Evolutionary conservation across 1,284 basidiomycete genomes (phyloP), one percentile per base, ranked within the genome.

Genomic region (Xanthoconium separans): DNA sequence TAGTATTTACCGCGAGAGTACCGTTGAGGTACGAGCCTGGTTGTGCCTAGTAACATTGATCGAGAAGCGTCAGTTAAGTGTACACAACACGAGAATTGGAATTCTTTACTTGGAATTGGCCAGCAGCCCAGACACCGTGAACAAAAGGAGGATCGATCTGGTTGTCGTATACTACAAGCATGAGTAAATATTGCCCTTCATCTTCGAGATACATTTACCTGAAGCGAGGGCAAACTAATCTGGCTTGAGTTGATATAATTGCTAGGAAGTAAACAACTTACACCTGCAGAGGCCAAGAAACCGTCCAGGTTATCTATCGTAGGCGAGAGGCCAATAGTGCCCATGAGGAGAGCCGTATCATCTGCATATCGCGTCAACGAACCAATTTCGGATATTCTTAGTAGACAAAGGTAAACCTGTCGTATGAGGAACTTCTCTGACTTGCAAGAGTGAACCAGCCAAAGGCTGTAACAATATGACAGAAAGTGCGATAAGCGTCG

Each of bases 271-370:
- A 16, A 16, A 45, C 11, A 6, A 71, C 77, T 58, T 61, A 81
- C 79, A 22, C 85, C 85, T 20, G 82, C 78, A 7, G 85, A 79
- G 31, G 85, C 78, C 9, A 79, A 69, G 61, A 85, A 87, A 13
- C 77, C 73, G 39, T 74, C 77, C 42, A 86, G 59, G 24, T 78
- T 65, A n/a, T 60, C 48, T 8, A 78, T 65, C 48, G 75, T 70
- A 15, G 77, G 73, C 6, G 71, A 69, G 29, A 83, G 73, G 8
- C 75, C 77, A 39, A 85, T 58, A 6, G 57, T 61, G 36, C 72
- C 68, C 33, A 61, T 73, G 58, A 77, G 78, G 2, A 69, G 73
- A n/a, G 75, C 77, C 4, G 54, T 59, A 34, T 66, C 54, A 20
- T 58, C 80, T 81, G 53, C 7, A 50, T 29, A 31, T 3, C 11